A percentile compares a stretch with the other conserved stretches of the same genome.
Evolutionary conservation across 2,329 filamentous ascomycete genomes (phyloP).

Genomic region (Hypocreales sp.): DNA sequence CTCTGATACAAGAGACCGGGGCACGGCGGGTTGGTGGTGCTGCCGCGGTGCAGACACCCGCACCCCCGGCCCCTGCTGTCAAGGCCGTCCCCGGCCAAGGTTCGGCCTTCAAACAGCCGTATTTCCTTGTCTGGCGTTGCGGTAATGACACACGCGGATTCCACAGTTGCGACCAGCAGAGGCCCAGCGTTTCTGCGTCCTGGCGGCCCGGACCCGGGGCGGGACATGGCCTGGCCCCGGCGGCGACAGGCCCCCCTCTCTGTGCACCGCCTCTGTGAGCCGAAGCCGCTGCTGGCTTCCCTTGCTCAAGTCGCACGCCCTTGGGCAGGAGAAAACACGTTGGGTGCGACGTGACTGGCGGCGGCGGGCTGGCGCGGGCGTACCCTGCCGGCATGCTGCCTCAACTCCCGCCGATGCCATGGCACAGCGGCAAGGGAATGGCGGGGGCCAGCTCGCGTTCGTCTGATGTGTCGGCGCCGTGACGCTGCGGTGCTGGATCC

Average conservation of each 20-base stretch:
- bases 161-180: too few species aligned
- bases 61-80: conserved; percentile 1
- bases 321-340: neutral
- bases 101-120: conserved; percentile 3
- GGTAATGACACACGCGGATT: too few species aligned
- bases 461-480: conserved; percentile 2
- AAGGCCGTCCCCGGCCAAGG: neutral
- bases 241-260: neutral
- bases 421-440: conserved; percentile 2
- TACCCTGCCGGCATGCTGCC: conserved; percentile 1
- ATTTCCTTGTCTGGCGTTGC: conserved; percentile 1
- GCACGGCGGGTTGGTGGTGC: too few species aligned
- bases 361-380: neutral
- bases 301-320: neutral
- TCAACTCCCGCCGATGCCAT: conserved; percentile 1
- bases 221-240: neutral
- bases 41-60: conserved; percentile 2
- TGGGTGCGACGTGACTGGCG: conserved; percentile 1
- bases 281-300: neutral
- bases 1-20: too few species aligned
- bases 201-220: neutral
- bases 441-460: conserved; percentile 1
- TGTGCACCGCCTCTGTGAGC: neutral
- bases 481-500: neutral
- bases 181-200: neutral